phyloP scores from a whole-genome alignment of 2,329 filamentous ascomycete genomes.

The Stagonosporopsis cucurbitacearum region DNA sequence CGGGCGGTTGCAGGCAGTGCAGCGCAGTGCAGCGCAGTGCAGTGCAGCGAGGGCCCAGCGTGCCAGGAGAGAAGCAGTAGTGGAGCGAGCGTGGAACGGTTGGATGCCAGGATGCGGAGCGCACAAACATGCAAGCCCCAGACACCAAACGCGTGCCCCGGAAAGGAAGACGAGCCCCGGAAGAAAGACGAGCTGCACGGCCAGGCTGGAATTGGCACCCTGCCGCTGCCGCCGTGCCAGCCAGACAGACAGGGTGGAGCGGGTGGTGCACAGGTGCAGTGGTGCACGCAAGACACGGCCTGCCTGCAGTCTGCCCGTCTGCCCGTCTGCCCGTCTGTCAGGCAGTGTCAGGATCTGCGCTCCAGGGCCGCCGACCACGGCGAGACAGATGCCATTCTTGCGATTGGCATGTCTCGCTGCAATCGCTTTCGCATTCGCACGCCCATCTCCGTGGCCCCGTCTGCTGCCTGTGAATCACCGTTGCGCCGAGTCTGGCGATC shows the following conservation, averaged over 20 bases:
- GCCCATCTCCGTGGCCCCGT: too few species aligned
- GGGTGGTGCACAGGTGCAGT: too few species aligned
- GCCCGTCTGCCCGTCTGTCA: not conserved
- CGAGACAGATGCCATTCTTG: slow-evolving; percentile 5
- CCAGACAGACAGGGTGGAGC: too few species aligned
- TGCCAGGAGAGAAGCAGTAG: slow-evolving; percentile 2
- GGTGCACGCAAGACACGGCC: slow-evolving; percentile 10
- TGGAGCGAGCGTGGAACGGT: not conserved
- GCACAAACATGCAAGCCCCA: slow-evolving; percentile 18
- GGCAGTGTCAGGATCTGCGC: too few species aligned
- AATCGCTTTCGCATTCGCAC: not conserved
- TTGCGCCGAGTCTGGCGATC: not conserved
- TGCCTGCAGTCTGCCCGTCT: not conserved
- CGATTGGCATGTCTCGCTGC: slow-evolving; percentile 11
- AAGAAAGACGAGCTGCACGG: slow-evolving; percentile 18
- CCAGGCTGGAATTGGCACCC: slow-evolving; percentile 26
- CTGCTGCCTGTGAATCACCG: not conserved
- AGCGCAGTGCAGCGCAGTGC: too few species aligned
- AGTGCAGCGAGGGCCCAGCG: slow-evolving; percentile 3
- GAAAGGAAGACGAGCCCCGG: slow-evolving; percentile 12
- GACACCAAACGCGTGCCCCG: slow-evolving; percentile 8
- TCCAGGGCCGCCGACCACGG: not conserved
- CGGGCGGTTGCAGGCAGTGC: slow-evolving; percentile 21
- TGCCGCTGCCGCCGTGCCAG: not conserved
- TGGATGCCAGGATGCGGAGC: slow-evolving; percentile 1